Evolutionary conservation across 1,139 yeast species (phyloP).

Genomic region (Starmera stellimalicola): DNA sequence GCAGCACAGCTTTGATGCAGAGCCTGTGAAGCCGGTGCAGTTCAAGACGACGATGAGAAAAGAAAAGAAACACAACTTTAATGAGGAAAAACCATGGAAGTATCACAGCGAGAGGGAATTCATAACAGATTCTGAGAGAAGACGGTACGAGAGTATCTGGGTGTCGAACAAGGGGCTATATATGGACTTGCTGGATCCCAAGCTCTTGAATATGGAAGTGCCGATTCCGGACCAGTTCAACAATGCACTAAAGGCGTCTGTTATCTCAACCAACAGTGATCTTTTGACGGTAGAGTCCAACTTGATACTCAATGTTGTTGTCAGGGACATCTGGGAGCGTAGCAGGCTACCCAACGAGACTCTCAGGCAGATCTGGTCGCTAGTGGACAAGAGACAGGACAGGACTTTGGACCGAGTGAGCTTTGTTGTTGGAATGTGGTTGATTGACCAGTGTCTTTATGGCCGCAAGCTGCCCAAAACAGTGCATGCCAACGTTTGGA

Average conservation of each 20-base stretch:
- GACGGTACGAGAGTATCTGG: conserved; percentile 90
- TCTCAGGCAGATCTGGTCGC: conserved; percentile 61
- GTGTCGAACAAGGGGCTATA: conserved; percentile 73
- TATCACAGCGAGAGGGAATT: conserved; percentile 57
- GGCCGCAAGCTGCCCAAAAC: conserved; percentile 78
- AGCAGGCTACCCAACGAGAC: conserved; percentile 61
- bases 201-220: conserved; percentile 26
- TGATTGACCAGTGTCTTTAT: conserved; percentile 89
- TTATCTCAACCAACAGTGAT: conserved; percentile 25
- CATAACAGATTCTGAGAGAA: conserved; percentile 65
- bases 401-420: conserved; percentile 75
- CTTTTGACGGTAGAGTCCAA: conserved; percentile 26
- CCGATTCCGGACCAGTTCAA: conserved; percentile 18
- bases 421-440: conserved; percentile 91
- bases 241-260: conserved; percentile 16
- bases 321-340: conserved; percentile 70
- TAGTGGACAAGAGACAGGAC: conserved; percentile 69
- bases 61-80: conserved; percentile 45
- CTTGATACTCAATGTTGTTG: conserved; percentile 40
- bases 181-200: conserved; percentile 29
- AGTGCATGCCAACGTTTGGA: conserved; percentile 54
- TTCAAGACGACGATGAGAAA: conserved; percentile 65
- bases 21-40: conserved; percentile 27
- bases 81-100: conserved; percentile 95
- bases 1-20: neutral